Base-by-base conservation (phyloP, 192 early-diverging fungal species). In the Entophlyctis luteolus region DNA sequence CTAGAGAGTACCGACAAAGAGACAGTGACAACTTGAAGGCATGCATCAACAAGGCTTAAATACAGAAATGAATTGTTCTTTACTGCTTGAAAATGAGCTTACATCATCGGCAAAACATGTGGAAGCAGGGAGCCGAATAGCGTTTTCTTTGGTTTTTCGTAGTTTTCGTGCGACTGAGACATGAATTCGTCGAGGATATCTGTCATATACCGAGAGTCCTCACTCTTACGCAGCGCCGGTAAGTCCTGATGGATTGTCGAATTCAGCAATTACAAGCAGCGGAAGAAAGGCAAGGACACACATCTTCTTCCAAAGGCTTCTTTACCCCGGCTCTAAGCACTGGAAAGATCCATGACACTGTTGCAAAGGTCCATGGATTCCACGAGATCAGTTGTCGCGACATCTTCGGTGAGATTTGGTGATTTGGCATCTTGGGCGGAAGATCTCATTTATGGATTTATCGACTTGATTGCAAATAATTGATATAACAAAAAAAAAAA, bases 261-360 rank as follows among this genome's bases (percentile, higher is more conserved):
- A n/a, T n/a, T n/a, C n/a, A n/a, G n/a, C n/a, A n/a, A n/a, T n/a
- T n/a, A n/a, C n/a, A n/a, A n/a, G n/a, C n/a, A n/a, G n/a, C n/a
- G n/a, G n/a, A n/a, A n/a, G n/a, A 42, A 42, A 42, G 39, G n/a
- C 8, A 12, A 8, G n/a, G 39, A 42, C 39, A 42, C 10, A 42
- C 57, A 18, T 60, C 34, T 50, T 70, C 68, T 12, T 18, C 28
- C 4, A 70, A 32, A 0, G 68, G 58, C 46, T 62, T 60, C 36
- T 70, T 60, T 18, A 22, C 27, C 28, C 68, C 68, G 39, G 35
- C 12, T n/a, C 14, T 10, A 2, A 70, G 49, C n/a, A 70, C 25
- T 35, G 57, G 56, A 50, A 52, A 45, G n/a, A 70, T 50, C 68
- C 68, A 70, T 35, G 57, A 29, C 12, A 70, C 58, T 23, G 68